Evolutionary conservation across 73 alveolate genomes (phyloP), one percentile per base, ranked within the genome.

Genomic region (Symbiodinium natans): DNA sequence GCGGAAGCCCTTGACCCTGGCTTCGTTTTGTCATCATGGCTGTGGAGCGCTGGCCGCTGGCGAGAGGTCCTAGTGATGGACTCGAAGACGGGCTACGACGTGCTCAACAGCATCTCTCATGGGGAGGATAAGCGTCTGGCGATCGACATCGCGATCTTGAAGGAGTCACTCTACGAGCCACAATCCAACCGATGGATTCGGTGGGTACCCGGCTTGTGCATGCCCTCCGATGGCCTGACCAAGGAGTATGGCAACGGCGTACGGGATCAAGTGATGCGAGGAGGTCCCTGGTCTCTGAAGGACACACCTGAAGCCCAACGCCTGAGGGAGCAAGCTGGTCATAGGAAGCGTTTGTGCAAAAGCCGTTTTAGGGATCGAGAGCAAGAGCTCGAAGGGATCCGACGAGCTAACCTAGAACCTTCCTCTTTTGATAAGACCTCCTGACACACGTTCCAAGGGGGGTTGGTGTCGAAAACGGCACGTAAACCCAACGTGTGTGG

Each of bases 111-210:
- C 77, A 63, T 63, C 36, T 21, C 36, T 13, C 31, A 63, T 17
- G 93, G 93, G 2, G 93, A 86, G 29, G 93, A 86, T 40, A n/a
- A 36, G 39, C 31, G 93, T 15, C 31, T 86, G 10, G 93, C 93
- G 11, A 86, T 86, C 13, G 93, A 86, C 56, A 52, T 86, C 29
- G 82, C 93, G 0, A 41, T 42, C 4, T 34, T 54, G 83, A 46
- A 52, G 59, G 56, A 86, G 56, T 56, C 93, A 3, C 11, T 86
- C 41, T 42, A 86, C 10, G 93, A 86, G 41, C 83, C 63, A 15
- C n/a, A 31, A 6, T 82, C 83, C 0, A 1, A 21, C 13, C 41
- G 93, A 0, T 9, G 63, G 82, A 39, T 86, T 13, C 82, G 93
- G 0, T 86, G 93, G 93, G 93, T 52, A 1, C 93, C 93, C 0